Conservation (phyloP, 495 filamentous ascomycete genomes). For the Aspergillus baeticus region DNA sequence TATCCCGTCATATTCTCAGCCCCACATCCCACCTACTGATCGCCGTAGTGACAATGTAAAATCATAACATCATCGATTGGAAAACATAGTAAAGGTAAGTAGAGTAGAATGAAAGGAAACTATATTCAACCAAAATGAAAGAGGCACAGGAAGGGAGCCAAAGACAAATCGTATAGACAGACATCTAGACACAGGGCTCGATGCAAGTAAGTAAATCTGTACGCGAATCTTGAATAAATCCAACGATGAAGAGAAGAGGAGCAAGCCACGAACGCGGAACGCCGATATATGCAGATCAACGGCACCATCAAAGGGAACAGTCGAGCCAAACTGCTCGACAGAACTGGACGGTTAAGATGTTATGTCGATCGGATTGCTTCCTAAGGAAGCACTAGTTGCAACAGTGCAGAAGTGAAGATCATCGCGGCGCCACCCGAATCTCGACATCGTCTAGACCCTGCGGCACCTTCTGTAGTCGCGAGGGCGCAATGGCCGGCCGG, state of each 20-base stretch:
- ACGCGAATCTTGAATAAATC: not conserved
- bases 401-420: not conserved
- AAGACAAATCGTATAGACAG: slow-evolving; percentile 11
- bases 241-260: slow-evolving; percentile 8
- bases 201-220: slow-evolving; percentile 8
- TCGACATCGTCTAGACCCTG: slow-evolving; percentile 24
- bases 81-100: not conserved
- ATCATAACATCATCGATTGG: not conserved
- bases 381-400: not conserved
- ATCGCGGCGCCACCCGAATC: slow-evolving; percentile 26
- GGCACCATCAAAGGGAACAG: not conserved
- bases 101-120: not conserved
- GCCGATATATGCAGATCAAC: slow-evolving; percentile 27
- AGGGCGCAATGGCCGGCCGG: slow-evolving; percentile 16
- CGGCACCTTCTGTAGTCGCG: slow-evolving; percentile 26
- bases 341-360: not conserved
- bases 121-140: slow-evolving; percentile 8
- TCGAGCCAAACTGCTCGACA: not conserved
- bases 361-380: not conserved
- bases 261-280: slow-evolving; percentile 17
- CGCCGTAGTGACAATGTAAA: not conserved
- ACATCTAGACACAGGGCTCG: not conserved
- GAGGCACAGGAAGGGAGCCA: slow-evolving; percentile 6
- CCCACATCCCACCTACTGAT: no score
- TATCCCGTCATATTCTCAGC: no score